These are phyloP conservation scores for Xylaria intraflava DNA, from an alignment of 495 filamentous ascomycete species.

Conservation along the genomic window DNA sequence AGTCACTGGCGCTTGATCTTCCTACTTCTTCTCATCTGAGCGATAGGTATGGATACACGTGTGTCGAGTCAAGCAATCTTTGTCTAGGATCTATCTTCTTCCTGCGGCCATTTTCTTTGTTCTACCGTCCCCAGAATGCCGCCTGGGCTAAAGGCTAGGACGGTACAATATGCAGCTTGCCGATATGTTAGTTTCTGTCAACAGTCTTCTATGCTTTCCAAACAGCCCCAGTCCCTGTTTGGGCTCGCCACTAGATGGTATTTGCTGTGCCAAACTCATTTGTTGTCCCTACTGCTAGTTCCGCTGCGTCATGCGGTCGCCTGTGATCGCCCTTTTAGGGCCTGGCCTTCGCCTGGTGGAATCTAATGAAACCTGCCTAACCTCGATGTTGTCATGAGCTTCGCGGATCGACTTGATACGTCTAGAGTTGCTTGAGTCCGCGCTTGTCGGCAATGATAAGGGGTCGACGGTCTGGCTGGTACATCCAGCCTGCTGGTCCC, in stretches of 20 bases:
- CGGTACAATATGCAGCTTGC: conserved; percentile 48
- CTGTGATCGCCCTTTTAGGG: conserved; percentile 37
- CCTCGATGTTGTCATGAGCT: conserved; percentile 34
- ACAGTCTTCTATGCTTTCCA: conserved; percentile 33
- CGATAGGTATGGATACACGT: conserved; percentile 34
- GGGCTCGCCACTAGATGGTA: conserved; percentile 29
- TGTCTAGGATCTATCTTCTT: conserved; percentile 30
- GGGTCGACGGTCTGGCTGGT: conserved; percentile 21
- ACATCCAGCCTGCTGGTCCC: conserved; percentile 15
- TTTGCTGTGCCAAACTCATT: conserved; percentile 47
- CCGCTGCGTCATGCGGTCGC: conserved; percentile 39
- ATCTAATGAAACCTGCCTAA: conserved; percentile 36
- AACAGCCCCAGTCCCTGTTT: conserved; percentile 43
- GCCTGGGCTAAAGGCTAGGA: conserved; percentile 29
- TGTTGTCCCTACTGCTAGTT: conserved; percentile 34
- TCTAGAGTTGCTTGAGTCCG: conserved; percentile 16
- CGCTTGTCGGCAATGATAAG: conserved; percentile 22
- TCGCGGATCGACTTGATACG: conserved; percentile 24
- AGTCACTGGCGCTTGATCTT: conserved; percentile 14
- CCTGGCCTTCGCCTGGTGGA: conserved; percentile 26
- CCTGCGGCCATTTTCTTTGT: conserved; percentile 37
- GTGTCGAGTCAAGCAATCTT: conserved; percentile 44
- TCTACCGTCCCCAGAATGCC: conserved; percentile 32
- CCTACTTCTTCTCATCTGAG: conserved; percentile 16
- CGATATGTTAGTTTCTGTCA: conserved; percentile 38